Conservation (phyloP, 805 yeast species). For the Myxozyma neotropica region DNA sequence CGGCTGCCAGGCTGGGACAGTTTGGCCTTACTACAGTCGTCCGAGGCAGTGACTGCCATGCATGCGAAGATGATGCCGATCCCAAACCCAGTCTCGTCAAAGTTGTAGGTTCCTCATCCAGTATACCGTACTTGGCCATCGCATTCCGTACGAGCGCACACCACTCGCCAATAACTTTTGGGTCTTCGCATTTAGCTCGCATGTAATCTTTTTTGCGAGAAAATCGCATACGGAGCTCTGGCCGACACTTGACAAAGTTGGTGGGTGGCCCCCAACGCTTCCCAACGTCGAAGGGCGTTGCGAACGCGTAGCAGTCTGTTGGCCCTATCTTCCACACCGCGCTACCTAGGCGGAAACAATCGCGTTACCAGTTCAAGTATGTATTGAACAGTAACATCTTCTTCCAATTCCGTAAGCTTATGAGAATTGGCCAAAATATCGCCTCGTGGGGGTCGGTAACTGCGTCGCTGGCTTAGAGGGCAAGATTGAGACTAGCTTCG, state of each 20-base stretch:
- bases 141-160: background rate
- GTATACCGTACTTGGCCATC: background rate
- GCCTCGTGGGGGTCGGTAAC: background rate
- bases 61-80: background rate
- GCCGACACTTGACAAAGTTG: background rate
- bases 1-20: background rate
- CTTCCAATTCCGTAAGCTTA: background rate
- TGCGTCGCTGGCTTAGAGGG: too few relatives aligned
- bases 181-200: constrained; percentile 5
- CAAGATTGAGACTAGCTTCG: too few relatives aligned
- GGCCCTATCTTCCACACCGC: background rate
- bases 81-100: background rate
- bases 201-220: background rate
- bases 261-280: background rate
- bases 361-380: background rate
- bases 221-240: background rate
- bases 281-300: background rate
- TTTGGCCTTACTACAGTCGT: background rate
- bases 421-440: background rate
- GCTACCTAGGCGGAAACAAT: background rate
- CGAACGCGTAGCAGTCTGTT: background rate
- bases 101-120: background rate
- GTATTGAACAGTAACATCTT: background rate
- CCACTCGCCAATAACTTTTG: too few relatives aligned
- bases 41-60: background rate